Base-by-base conservation (phyloP, 106 monocot genomes). In the Ottelia alismoides region DNA sequence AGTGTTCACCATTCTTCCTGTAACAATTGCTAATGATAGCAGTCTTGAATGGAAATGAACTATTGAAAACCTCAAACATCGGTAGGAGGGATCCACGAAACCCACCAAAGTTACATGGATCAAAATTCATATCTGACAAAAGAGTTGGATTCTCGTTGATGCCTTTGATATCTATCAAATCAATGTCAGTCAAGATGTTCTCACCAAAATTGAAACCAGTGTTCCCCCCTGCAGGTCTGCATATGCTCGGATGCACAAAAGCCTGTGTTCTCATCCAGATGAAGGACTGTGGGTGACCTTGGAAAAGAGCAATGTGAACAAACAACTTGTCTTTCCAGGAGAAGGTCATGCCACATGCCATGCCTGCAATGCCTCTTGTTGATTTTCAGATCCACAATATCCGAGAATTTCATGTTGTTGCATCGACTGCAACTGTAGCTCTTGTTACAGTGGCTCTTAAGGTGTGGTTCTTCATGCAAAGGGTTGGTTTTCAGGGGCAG, bases 401-500 rank as follows among this genome's bases (percentile, higher is more conserved):
- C 82, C 1, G 91, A 92, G 30, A 92, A 92, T 47, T 78, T 81
- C 70, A 85, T 92, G 25, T 32, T 65, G 35, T 82, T 67, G 66
- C 91, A 92, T 49, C 78, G 52, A 43, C 78, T 73, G 50, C 91
- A 92, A 14, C 57, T 76, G 51, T 81, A 81, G 25, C 70, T 76
- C 73, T 92, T 85, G 52, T 75, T 76, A 63, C 85, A 81, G 60
- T 90, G 90, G 68, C 71, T 96, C 68, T 88, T 78, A 62, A 84
- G 88, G 73, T 94, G 51, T 88, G 94, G 59, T 94, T 94, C 71
- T 84, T 94, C 53, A 94, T 84, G 57, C 94, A 94, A 2, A 88
- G 62, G 24, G 84, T 78, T n/a, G 1, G 88, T 94, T 58, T 94
- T 94, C 54, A 94, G 44, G n/a, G 94, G 88, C 30, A 81, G 88